phyloP scores from a whole-genome alignment of 192 early-diverging fungal genomes.

The Paraglomus brasilianum region DNA sequence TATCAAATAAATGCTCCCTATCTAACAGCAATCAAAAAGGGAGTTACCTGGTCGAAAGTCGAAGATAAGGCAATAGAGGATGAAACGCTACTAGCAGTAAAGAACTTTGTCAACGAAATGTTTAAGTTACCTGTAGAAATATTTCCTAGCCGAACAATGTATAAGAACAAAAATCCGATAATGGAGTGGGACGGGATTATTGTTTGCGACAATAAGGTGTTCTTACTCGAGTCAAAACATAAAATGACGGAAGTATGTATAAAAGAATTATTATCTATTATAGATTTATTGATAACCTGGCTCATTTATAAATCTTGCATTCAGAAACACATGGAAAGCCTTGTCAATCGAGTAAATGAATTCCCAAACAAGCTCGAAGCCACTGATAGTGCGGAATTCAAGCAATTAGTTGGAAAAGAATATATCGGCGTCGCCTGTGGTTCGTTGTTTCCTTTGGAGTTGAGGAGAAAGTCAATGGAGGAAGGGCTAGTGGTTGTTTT shows the following conservation, averaged over 20 bases:
- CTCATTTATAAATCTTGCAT: background rate
- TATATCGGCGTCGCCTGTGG: background rate
- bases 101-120: background rate
- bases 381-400: background rate
- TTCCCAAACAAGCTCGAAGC: background rate
- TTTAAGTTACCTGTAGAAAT: background rate
- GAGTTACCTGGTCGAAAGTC: background rate
- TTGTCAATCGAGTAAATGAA: background rate
- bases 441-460: background rate
- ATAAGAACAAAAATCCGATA: background rate
- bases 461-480: background rate
- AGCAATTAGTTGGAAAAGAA: background rate
- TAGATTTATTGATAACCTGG: background rate
- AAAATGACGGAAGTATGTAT: constrained; percentile 6
- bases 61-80: constrained; percentile 13
- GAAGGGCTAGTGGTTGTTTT: constrained; percentile 1
- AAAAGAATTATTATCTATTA: background rate
- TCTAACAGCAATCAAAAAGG: constrained; percentile 4
- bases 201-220: background rate
- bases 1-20: background rate
- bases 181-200: constrained; percentile 25
- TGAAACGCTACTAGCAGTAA: constrained; percentile 3
- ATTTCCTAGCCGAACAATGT: background rate
- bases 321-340: background rate
- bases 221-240: background rate